These are phyloP conservation scores for Kalanchoe fedtschenkoi DNA, from an alignment of 164 flowering plant genomes.

Conservation along the genomic window DNA sequence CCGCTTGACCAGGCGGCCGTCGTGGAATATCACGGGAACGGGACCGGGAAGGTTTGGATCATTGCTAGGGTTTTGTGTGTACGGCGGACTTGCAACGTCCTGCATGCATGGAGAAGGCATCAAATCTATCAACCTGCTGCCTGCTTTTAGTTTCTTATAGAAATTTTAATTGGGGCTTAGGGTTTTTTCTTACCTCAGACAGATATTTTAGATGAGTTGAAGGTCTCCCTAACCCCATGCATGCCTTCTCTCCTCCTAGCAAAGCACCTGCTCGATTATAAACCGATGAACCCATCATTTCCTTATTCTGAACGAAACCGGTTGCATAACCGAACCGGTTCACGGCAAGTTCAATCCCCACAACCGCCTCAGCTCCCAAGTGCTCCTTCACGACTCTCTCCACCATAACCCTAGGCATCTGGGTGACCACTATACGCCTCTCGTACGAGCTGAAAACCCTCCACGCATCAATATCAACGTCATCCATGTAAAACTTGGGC, in stretches of 20 bases:
- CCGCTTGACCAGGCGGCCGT: conserved; percentile 73
- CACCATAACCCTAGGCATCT: conserved; percentile 63
- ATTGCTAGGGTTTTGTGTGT: conserved; percentile 13
- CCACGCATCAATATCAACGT: conserved; percentile 70
- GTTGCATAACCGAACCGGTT: conserved; percentile 77
- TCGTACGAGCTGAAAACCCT: conserved; percentile 43
- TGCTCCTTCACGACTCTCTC: conserved; percentile 84
- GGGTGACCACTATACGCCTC: conserved; percentile 61
- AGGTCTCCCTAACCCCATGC: conserved; percentile 39
- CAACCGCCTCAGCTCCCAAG: conserved; percentile 55
- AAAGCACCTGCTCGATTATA: conserved; percentile 19
- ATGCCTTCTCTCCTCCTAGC: conserved; percentile 34
- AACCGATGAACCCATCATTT: conserved; percentile 16
- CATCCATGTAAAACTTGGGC: conserved; percentile 93
- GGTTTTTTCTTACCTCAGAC: conserved; percentile 56
- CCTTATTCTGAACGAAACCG: conserved; percentile 31
- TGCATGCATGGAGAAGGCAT: conserved; percentile 12
- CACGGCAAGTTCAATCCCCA: conserved; percentile 55
- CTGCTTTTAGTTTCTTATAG: not conserved
- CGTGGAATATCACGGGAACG: conserved; percentile 89
- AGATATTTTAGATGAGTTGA: conserved; percentile 21
- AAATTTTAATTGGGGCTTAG: no score
- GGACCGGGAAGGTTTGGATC: conserved; percentile 33
- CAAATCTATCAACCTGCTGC: not conserved
- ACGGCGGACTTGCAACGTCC: conserved; percentile 53